Evolutionary conservation across 495 filamentous ascomycete genomes (phyloP).

Genomic region (Aspergillus nidulans): DNA sequence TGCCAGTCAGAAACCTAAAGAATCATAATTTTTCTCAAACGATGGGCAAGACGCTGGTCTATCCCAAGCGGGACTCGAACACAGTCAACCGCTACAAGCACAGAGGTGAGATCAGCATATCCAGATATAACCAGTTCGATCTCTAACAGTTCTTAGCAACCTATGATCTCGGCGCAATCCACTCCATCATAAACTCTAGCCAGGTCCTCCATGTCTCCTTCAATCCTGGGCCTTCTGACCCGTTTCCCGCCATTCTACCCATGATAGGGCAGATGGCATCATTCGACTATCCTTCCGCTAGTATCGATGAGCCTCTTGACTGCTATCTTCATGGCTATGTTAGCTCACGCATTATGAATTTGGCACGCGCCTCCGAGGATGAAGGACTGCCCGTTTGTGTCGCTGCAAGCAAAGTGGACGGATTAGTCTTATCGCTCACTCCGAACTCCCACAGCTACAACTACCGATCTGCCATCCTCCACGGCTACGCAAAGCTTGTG

Average conservation of each 20-base stretch:
- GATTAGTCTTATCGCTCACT: slow-evolving; percentile 70
- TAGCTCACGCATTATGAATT: slow-evolving; percentile 70
- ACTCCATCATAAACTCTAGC: slow-evolving; percentile 71
- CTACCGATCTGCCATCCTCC: slow-evolving; percentile 78
- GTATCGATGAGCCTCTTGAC: slow-evolving; percentile 62
- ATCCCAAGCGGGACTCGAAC: slow-evolving; percentile 62
- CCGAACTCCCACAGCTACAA: slow-evolving; percentile 82
- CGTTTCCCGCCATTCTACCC: slow-evolving; percentile 74
- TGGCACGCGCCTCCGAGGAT: slow-evolving; percentile 48
- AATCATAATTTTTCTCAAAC: not conserved
- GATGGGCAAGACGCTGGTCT: slow-evolving; percentile 55
- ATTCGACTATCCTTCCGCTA: slow-evolving; percentile 58
- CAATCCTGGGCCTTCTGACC: slow-evolving; percentile 53
- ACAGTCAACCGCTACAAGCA: slow-evolving; percentile 68
- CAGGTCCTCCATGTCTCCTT: slow-evolving; percentile 85
- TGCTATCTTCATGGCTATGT: slow-evolving; percentile 89
- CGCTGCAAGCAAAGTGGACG: slow-evolving; percentile 66
- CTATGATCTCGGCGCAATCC: slow-evolving; percentile 74
- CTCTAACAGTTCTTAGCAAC: slow-evolving; percentile 47
- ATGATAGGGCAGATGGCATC: slow-evolving; percentile 86
- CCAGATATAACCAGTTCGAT: not conserved
- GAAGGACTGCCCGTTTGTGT: slow-evolving; percentile 60
- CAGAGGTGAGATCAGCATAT: slow-evolving; percentile 46
- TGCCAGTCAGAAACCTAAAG: not conserved
- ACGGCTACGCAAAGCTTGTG: slow-evolving; percentile 69